phyloP scores from a whole-genome alignment of 1,284 basidiomycete genomes.

The Ceratobasidium sp. region DNA sequence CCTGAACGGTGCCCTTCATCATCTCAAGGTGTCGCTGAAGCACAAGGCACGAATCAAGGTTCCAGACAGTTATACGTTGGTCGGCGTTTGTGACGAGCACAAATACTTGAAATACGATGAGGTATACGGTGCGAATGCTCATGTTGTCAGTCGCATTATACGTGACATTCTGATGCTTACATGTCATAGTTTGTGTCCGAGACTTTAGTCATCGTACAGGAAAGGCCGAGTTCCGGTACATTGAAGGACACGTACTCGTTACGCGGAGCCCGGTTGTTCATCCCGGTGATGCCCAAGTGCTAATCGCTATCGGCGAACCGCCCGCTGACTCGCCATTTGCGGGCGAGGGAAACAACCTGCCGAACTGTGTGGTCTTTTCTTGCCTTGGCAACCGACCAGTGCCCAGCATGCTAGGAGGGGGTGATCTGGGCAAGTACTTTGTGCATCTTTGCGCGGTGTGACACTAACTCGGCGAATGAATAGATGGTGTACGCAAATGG shows the following conservation, averaged over 20 bases:
- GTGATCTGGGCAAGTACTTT: slow-evolving; percentile 41
- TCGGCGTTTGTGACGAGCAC: slow-evolving; percentile 60
- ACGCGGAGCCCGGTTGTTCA: slow-evolving; percentile 42
- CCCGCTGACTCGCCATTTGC: slow-evolving; percentile 39
- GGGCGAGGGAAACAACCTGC: slow-evolving; percentile 34
- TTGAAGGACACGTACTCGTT: slow-evolving; percentile 37
- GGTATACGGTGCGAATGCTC: slow-evolving; percentile 41
- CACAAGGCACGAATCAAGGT: slow-evolving; percentile 73
- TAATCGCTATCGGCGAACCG: slow-evolving; percentile 39
- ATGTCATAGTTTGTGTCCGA: slow-evolving; percentile 41
- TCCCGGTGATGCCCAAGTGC: slow-evolving; percentile 41
- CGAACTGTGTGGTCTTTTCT: slow-evolving; percentile 42
- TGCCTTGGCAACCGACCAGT: slow-evolving; percentile 37
- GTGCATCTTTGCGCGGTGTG: background rate
- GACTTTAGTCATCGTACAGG: slow-evolving; percentile 23
- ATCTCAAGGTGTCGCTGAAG: slow-evolving; percentile 72
- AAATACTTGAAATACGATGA: slow-evolving; percentile 37
- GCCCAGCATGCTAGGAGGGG: slow-evolving; percentile 41
- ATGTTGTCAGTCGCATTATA: background rate
- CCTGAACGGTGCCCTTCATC: slow-evolving; percentile 60
- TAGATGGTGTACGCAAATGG: slow-evolving; percentile 36
- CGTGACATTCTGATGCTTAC: too few relatives aligned
- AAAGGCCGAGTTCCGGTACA: background rate
- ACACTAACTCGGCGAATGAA: background rate
- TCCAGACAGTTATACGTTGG: slow-evolving; percentile 67